These are phyloP conservation scores for Euphorbia pulcherrima DNA, from an alignment of 345 rosid genomes.

Conservation along the genomic window DNA sequence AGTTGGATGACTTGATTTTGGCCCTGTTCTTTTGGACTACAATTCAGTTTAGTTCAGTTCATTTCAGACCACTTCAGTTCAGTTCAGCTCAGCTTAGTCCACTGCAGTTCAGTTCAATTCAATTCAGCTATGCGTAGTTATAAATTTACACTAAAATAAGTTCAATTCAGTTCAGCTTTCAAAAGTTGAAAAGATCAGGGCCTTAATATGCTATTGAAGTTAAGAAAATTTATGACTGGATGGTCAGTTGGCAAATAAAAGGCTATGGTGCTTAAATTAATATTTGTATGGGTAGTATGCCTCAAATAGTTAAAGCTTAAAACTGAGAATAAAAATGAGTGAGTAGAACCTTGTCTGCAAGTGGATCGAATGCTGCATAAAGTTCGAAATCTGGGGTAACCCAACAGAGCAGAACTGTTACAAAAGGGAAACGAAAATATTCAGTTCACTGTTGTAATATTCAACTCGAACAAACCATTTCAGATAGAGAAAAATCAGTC, in stretches of 20 bases:
- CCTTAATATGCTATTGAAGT: background rate
- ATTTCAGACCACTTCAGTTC: no score
- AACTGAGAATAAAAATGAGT: background rate
- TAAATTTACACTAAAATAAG: no score
- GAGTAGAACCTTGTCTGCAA: conserved; percentile 75
- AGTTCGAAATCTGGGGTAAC: conserved; percentile 94
- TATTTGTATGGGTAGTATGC: background rate
- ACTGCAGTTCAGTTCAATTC: no score
- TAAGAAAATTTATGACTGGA: background rate
- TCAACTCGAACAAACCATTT: no score
- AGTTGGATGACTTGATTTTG: background rate
- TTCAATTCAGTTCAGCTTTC: no score
- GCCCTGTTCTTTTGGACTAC: no score
- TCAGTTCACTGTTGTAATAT: background rate
- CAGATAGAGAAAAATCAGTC: background rate
- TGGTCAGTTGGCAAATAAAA: background rate
- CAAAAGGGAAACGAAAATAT: background rate
- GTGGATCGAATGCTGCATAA: conserved; percentile 97
- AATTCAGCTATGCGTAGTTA: no score
- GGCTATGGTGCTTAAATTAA: background rate
- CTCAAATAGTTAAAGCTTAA: background rate
- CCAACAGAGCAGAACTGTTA: conserved; percentile 93
- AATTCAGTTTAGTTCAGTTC: no score
- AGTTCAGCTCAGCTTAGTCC: no score
- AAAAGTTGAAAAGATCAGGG: background rate